Evolutionary conservation across 495 filamentous ascomycete species (phyloP).

Genomic region (Oleoguttula mirabilis): DNA sequence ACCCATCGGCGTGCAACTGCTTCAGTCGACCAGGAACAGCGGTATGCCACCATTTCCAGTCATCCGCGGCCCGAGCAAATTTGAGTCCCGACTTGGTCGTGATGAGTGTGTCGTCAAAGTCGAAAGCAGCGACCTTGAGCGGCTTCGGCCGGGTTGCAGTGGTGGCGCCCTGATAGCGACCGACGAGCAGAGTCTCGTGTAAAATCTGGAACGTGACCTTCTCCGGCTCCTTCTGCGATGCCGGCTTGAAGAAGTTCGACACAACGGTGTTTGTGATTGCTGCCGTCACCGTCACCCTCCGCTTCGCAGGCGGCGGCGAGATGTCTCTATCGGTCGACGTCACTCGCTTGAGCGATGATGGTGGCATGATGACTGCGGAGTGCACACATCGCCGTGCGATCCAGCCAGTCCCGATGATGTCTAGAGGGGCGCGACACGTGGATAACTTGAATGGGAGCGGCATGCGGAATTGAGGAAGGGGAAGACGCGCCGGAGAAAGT

Average conservation of each 20-base stretch:
- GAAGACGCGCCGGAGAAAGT: no score
- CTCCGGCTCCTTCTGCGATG: conserved; percentile 73
- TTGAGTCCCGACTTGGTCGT: conserved; percentile 65
- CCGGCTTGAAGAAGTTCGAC: conserved; percentile 78
- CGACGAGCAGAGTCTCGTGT: conserved; percentile 63
- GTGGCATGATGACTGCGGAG: no score
- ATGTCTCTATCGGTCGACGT: conserved; percentile 30
- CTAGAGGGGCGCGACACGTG: no score
- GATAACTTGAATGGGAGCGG: no score
- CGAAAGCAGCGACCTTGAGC: conserved; percentile 73
- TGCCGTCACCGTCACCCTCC: conserved; percentile 56
- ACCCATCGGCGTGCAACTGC: conserved; percentile 61
- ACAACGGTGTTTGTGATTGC: conserved; percentile 70
- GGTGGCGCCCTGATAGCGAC: conserved; percentile 40
- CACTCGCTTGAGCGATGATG: conserved; percentile 20
- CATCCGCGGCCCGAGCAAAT: conserved; percentile 53
- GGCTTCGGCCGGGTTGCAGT: conserved; percentile 23
- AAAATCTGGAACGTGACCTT: conserved; percentile 60
- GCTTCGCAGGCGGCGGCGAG: conserved; percentile 45
- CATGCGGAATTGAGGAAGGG: no score
- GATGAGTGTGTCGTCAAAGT: conserved; percentile 87
- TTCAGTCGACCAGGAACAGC: conserved; percentile 54
- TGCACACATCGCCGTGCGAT: no score
- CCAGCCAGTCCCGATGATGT: no score
- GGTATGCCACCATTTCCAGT: conserved; percentile 93